Percentiles rank a stretch among this genome's conserved stretches.
These are phyloP conservation scores for Aspergillus coremiiformis DNA, from an alignment of 495 filamentous ascomycete species.

Conservation along the genomic window DNA sequence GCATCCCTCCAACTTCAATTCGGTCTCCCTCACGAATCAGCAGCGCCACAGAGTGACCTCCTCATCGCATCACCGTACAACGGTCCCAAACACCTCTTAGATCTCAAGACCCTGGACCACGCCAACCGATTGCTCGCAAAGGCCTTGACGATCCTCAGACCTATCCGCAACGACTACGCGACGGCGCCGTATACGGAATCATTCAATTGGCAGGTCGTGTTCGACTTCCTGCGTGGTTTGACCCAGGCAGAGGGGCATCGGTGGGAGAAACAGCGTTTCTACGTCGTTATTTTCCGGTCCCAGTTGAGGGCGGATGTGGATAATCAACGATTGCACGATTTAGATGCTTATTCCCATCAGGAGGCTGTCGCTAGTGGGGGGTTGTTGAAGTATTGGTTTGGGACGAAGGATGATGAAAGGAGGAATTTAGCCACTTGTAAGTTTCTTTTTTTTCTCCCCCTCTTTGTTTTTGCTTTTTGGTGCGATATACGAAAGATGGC, in stretches of 20 bases:
- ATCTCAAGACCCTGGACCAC: slow-evolving; percentile 54
- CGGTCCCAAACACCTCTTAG: slow-evolving; percentile 57
- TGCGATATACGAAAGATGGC: neutral
- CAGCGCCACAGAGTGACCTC: slow-evolving; percentile 13
- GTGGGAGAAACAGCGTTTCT: slow-evolving; percentile 64
- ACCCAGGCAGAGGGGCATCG: slow-evolving; percentile 35
- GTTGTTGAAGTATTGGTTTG: slow-evolving; percentile 89
- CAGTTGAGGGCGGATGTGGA: slow-evolving; percentile 54
- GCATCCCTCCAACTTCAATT: slow-evolving; percentile 27
- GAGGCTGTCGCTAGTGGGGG: slow-evolving; percentile 73
- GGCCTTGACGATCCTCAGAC: slow-evolving; percentile 55
- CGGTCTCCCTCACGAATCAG: neutral
- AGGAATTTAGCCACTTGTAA: slow-evolving; percentile 68
- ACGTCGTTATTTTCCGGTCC: slow-evolving; percentile 76
- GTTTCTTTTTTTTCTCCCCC: slow-evolving; percentile 7
- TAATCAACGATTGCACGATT: slow-evolving; percentile 50
- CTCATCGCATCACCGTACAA: slow-evolving; percentile 72
- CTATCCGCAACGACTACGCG: slow-evolving; percentile 63
- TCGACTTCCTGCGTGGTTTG: slow-evolving; percentile 43
- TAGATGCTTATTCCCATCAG: slow-evolving; percentile 69
- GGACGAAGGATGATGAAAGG: slow-evolving; percentile 52
- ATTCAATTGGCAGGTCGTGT: slow-evolving; percentile 70
- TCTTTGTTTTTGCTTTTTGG: neutral
- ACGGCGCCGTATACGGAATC: slow-evolving; percentile 63
- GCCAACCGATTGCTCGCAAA: slow-evolving; percentile 63